Evolutionary conservation across 129 eudicot species (phyloP).

Genomic region (Artemisia argyi): DNA sequence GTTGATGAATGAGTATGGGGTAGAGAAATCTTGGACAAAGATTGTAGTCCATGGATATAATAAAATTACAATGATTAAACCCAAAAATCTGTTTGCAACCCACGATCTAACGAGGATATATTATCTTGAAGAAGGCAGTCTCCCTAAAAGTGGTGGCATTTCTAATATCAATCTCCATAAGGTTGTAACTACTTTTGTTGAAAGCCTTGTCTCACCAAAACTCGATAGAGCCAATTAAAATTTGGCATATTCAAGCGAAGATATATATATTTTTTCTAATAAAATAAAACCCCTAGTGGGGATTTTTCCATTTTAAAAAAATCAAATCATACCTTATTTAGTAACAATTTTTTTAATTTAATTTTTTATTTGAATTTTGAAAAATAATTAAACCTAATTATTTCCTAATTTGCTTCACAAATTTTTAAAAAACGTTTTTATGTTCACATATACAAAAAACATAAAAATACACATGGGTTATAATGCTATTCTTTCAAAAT

Average conservation of each 20-base stretch:
- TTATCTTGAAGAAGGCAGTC: not conserved
- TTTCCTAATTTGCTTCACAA: too few relatives aligned
- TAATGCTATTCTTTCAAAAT: too few relatives aligned
- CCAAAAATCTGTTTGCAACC: not conserved
- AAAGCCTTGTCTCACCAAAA: not conserved
- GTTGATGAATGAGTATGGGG: constrained; percentile 6
- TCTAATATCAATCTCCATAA: not conserved
- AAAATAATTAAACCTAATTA: too few relatives aligned
- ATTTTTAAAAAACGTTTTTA: too few relatives aligned
- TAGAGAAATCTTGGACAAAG: not conserved
- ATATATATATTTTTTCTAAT: too few relatives aligned
- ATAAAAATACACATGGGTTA: too few relatives aligned
- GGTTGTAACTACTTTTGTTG: not conserved
- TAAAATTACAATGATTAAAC: not conserved
- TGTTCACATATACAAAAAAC: too few relatives aligned
- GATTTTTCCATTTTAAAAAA: too few relatives aligned
- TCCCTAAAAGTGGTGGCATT: not conserved
- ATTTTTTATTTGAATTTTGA: too few relatives aligned
- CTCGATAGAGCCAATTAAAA: not conserved
- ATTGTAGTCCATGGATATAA: not conserved
- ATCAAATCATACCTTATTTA: too few relatives aligned
- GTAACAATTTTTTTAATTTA: too few relatives aligned
- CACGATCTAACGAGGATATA: not conserved
- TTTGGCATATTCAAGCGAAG: not conserved
- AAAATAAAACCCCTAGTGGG: too few relatives aligned